phyloP scores from a whole-genome alignment of 371 early-diverging fungal genomes.

The Saksenaea vasiformis region DNA sequence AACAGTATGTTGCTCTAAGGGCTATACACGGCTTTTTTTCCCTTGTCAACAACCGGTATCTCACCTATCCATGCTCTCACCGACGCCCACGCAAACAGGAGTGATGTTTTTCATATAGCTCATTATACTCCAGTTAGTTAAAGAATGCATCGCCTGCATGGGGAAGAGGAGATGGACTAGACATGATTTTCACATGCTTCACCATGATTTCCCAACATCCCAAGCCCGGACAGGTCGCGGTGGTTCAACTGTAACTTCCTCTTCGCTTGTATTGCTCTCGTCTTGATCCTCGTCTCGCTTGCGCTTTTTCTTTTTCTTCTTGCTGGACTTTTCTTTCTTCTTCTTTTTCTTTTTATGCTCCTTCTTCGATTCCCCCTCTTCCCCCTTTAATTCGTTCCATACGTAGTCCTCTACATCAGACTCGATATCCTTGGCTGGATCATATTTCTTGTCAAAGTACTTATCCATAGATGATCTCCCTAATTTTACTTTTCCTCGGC shows the following conservation, averaged over 20 bases:
- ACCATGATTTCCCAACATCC: slow-evolving; percentile 15
- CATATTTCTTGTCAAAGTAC: slow-evolving; percentile 68
- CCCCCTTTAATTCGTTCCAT: slow-evolving; percentile 29
- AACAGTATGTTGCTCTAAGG: too few species aligned
- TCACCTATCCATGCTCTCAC: too few species aligned
- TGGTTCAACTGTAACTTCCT: not conserved
- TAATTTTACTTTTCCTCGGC: slow-evolving; percentile 37
- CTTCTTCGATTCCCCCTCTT: slow-evolving; percentile 21
- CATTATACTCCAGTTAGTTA: too few species aligned
- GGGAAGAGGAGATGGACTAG: too few species aligned
- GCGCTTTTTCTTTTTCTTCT: slow-evolving; percentile 23
- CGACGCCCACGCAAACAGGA: too few species aligned
- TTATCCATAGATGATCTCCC: slow-evolving; percentile 67
- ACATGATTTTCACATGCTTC: not conserved
- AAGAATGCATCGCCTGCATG: too few species aligned
- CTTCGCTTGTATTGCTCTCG: not conserved
- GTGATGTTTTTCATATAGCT: too few species aligned
- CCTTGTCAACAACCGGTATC: too few species aligned
- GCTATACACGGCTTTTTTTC: too few species aligned
- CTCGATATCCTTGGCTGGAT: slow-evolving; percentile 66
- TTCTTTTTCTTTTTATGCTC: slow-evolving; percentile 31
- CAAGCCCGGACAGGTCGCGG: slow-evolving; percentile 13
- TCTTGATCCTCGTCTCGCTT: slow-evolving; percentile 15
- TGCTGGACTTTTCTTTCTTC: slow-evolving; percentile 26
- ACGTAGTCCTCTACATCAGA: slow-evolving; percentile 46